Evolutionary conservation across 2,329 filamentous ascomycete genomes (phyloP), one percentile per base, ranked within the genome.

Genomic region (Phyllosticta citriasiana): DNA sequence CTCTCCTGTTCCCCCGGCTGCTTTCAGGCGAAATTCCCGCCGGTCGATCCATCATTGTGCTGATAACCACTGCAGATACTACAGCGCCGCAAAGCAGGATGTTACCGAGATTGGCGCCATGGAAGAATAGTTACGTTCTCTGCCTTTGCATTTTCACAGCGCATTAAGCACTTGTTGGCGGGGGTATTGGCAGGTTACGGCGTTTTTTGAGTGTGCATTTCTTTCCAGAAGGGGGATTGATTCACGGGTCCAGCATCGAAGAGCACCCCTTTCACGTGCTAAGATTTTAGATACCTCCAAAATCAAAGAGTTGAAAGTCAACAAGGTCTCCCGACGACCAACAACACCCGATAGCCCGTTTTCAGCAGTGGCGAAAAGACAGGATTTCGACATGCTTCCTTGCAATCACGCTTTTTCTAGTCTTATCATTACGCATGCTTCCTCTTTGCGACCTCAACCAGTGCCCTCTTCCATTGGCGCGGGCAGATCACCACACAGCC

Each of bases 81-180:
- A 85, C 84, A 83, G 76, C 67, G 77, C 84, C 2, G 79, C 82
- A n/a, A 79, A 72, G 24, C 79, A 78, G 30, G 75, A 84, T 65
- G 82, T 88, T 1, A 88, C 81, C 4, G 82, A 86, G 69, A 76
- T 85, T 1, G 73, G 72, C 22, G 75, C 74, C 7, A 78, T 76
- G 72, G 75, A 79, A 62, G 75, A 78, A 64, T 78, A 74, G 53
- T 60, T 51, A n/a, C 40, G 40, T 47, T 47, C 40, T 47, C 40
- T n/a, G 14, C 14, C n/a, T n/a, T n/a, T 47, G 40, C 19, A 51
- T 24, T 47, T 14, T 19, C 24, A 25, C 24, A 25, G 25, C 25
- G 22, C 53, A 51, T 56, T 24, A 33, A 7, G 16, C 9, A 22
- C 22, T 47, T 47, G 12, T n/a, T 47, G n/a, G 4, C 14, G 14